Conservation (phyloP, 331 rosid species). For the Malus hybrid region DNA sequence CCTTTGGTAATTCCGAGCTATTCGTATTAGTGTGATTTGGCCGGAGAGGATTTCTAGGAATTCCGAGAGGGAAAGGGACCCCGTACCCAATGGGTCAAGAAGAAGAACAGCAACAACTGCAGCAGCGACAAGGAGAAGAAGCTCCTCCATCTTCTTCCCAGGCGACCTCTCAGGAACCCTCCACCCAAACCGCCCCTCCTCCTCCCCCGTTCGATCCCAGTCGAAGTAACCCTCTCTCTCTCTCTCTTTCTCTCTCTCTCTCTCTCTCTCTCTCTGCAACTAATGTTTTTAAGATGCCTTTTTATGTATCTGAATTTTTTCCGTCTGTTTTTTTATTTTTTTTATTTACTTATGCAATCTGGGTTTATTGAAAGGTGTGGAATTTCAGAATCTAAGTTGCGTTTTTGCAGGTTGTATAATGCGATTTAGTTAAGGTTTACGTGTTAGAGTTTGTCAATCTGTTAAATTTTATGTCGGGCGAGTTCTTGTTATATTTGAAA, state of each 20-base stretch:
- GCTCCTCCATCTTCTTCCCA: conserved; percentile 18
- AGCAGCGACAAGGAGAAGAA: background rate
- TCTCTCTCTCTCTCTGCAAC: background rate
- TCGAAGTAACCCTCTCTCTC: conserved; percentile 43
- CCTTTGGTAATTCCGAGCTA: background rate
- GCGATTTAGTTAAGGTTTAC: background rate
- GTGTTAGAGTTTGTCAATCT: background rate
- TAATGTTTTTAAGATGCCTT: background rate
- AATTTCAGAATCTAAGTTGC: background rate
- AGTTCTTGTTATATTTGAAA: too few relatives aligned
- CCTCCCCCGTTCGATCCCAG: conserved; percentile 73
- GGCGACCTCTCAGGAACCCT: conserved; percentile 2
- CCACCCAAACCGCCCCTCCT: conserved; percentile 17
- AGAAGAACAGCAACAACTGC: background rate
- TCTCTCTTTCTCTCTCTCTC: background rate
- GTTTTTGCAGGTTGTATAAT: background rate
- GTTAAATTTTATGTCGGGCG: background rate
- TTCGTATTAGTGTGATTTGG: background rate
- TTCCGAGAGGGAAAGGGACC: background rate
- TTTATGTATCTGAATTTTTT: background rate
- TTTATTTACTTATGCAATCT: too few relatives aligned
- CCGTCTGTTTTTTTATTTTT: background rate
- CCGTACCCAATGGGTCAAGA: background rate
- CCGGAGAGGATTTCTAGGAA: background rate
- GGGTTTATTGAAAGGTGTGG: conserved; percentile 3